Evolutionary conservation across 2,329 filamentous ascomycete genomes (phyloP), one percentile per base, ranked within the genome.

Genomic region (Thermoascus crustaceus): DNA sequence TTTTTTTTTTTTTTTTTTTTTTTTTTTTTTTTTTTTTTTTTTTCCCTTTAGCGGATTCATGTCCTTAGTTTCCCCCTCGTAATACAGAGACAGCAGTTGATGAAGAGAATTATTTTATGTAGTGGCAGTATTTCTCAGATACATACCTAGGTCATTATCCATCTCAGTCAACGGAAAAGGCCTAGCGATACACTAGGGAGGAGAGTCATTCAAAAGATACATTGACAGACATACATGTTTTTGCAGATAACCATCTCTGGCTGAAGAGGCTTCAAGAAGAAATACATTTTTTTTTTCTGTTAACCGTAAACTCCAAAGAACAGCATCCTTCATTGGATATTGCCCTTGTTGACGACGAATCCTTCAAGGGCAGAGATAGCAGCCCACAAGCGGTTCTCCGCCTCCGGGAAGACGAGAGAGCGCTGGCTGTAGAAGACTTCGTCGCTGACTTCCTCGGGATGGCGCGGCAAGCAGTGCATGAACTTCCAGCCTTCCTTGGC

Each of bases 391-490:
- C 91, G 78, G 57, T 98, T 98, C 67, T 96, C 88, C 0, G 86
- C 91, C 63, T 98, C 91, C 2, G 77, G 78, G 66, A 95, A 98
- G 3, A 96, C 91, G 17, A 98, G 68, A 24, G 85, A 94, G 52
- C 82, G 75, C 0, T 76, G 71, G 31, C 85, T 80, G 62, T 96
- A 95, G 57, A 98, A 96, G 2, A 98, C 88, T 54, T 91, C 87
- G 53, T 98, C 89, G 39, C 75, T 78, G 21, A 98, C 91, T 66
- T 98, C 91, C 61, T 98, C 89, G 0, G 76, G 76, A 57, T 98
- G 88, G 43, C 91, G 76, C 9, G 91, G 91, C 40, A 98, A 65
- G 60, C 91, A 98, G 68, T 98, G 91, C 91, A 98, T 95, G 60
- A 98, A 98, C 63, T 85, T 87, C 91, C 91, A 98, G 44, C 75